Percentiles rank a stretch among this genome's conserved stretches.
These are phyloP conservation scores for Sindora glabra DNA, from an alignment of 306 rosid species.

Conservation along the genomic window DNA sequence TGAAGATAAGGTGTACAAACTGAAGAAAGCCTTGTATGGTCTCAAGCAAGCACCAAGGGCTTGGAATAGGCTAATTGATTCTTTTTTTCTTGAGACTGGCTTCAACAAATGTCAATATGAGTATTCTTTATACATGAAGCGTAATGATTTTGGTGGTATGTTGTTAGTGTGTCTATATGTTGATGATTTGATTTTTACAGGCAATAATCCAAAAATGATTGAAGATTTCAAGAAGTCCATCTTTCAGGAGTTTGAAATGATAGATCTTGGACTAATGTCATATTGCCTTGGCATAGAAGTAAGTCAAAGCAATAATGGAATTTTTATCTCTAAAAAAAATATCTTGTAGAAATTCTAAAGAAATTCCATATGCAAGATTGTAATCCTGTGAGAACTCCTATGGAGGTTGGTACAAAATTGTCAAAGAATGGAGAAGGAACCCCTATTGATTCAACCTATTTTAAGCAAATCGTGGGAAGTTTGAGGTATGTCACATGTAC, in stretches of 20 bases:
- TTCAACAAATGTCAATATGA: not conserved
- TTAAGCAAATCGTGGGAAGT: not conserved
- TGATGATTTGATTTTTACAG: not conserved
- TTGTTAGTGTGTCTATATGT: not conserved
- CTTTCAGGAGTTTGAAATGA: not conserved
- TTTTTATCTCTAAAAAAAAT: not conserved
- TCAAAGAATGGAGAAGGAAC: not conserved
- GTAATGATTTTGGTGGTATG: not conserved
- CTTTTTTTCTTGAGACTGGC: not conserved
- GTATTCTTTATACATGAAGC: not conserved
- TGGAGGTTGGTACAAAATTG: not conserved
- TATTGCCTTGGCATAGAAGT: not conserved
- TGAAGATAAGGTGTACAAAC: not conserved
- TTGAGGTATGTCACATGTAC: not conserved
- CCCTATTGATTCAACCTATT: not conserved
- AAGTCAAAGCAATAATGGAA: not conserved
- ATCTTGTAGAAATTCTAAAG: not conserved
- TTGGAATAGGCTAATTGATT: not conserved
- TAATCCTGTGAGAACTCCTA: not conserved
- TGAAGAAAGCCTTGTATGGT: not conserved
- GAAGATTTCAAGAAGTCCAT: not conserved
- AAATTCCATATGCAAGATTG: not conserved
- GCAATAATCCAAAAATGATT: not conserved
- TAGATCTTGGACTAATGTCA: not conserved
- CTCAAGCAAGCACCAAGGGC: not conserved